Conservation (phyloP, 495 filamentous ascomycete genomes). For the Neurospora sp. region DNA sequence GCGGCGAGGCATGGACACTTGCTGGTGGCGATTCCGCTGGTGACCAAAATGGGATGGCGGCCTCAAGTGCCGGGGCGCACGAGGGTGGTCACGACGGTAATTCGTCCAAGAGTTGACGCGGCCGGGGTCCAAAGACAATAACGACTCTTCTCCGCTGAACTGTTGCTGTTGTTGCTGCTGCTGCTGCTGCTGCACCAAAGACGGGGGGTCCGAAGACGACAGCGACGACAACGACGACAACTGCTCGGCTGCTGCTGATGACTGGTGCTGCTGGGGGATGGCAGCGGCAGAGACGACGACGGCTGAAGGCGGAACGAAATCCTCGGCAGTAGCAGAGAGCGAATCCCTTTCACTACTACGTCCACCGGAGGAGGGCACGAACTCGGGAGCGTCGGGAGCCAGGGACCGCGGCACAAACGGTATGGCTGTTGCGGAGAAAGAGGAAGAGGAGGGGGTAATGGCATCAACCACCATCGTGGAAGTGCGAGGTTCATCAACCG, state of each 20-base stretch:
- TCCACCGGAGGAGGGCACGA: neutral
- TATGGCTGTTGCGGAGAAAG: neutral
- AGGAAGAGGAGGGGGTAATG: neutral
- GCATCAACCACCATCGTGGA: neutral
- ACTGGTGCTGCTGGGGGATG: neutral
- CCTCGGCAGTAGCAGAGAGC: neutral
- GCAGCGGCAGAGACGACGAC: neutral
- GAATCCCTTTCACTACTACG: neutral
- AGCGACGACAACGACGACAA: neutral
- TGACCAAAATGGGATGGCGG: neutral
- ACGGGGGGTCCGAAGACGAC: neutral
- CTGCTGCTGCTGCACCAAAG: neutral
- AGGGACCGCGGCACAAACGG: neutral
- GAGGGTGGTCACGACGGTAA: neutral
- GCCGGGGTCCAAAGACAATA: neutral
- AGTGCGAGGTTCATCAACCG: neutral
- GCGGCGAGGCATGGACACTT: neutral
- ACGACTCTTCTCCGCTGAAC: neutral
- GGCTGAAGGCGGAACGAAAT: neutral
- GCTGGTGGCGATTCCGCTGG: neutral
- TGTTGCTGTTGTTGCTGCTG: neutral
- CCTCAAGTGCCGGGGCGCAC: neutral
- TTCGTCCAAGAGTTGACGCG: neutral
- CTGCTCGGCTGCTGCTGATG: neutral
- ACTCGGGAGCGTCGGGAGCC: neutral